Conservation (phyloP, 495 filamentous ascomycete species). For the Viridothelium virens region DNA sequence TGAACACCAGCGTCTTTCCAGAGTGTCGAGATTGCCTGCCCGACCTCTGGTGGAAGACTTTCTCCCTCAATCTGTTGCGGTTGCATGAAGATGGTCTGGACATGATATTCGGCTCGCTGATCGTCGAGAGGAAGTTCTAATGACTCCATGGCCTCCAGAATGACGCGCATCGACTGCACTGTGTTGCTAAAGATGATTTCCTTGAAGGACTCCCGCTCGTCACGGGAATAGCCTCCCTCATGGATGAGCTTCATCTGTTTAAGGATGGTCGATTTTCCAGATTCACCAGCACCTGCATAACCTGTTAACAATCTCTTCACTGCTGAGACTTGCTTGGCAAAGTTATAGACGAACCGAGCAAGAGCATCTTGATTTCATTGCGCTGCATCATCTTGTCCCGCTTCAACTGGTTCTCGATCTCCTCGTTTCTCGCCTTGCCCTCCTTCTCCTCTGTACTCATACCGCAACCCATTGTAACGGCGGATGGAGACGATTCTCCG, state of each 20-base stretch:
- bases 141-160: conserved; percentile 93
- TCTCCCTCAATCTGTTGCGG: conserved; percentile 58
- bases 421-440: conserved; percentile 94
- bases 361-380: conserved; percentile 98
- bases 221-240: conserved; percentile 70
- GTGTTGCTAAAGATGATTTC: conserved; percentile 87
- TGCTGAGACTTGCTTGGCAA: conserved; percentile 1
- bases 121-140: conserved; percentile 84
- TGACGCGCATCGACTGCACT: conserved; percentile 50
- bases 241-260: conserved; percentile 98
- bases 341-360: conserved; percentile 63
- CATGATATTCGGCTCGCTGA: conserved; percentile 68
- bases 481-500: neutral
- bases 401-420: conserved; percentile 98
- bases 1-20: conserved; percentile 96
- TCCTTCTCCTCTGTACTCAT: conserved; percentile 99
- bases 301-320: neutral
- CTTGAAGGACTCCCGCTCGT: conserved; percentile 67
- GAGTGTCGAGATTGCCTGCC: conserved; percentile 81
- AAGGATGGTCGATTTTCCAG: conserved; percentile 96
- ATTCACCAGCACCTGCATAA: conserved; percentile 90
- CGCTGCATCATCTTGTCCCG: conserved; percentile 90
- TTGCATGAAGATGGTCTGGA: conserved; percentile 46
- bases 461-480: conserved; percentile 92
- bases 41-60: conserved; percentile 86